phyloP scores from a whole-genome alignment of 2,329 filamentous ascomycete genomes.

The Scedosporium aurantiacum region DNA sequence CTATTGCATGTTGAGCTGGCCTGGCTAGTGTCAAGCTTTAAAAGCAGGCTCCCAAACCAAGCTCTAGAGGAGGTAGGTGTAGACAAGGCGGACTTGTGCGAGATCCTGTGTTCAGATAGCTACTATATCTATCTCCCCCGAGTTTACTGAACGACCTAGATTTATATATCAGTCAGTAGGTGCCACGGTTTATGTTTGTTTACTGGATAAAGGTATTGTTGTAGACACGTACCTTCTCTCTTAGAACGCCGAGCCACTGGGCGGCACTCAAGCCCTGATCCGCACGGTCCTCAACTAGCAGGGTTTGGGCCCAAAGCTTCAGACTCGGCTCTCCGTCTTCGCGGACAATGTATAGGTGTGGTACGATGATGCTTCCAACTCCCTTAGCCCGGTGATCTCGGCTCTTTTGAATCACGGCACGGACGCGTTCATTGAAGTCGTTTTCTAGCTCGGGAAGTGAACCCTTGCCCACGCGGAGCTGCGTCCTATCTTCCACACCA shows the following conservation, averaged over 20 bases:
- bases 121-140: no score
- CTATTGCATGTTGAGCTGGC: no score
- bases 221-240: conserved; percentile 67
- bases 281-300: conserved; percentile 87
- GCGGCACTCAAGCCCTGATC: conserved; percentile 87
- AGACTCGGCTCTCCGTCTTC: conserved; percentile 94
- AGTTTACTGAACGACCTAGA: conserved; percentile 8
- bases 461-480: conserved; percentile 85
- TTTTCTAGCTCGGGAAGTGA: conserved; percentile 79
- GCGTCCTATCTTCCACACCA: conserved; percentile 69
- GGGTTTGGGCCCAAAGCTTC: conserved; percentile 92
- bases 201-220: no score
- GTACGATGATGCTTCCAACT: conserved; percentile 85
- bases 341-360: conserved; percentile 84
- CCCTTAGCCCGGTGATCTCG: conserved; percentile 76
- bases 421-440: conserved; percentile 91
- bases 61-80: no score
- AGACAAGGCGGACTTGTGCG: no score
- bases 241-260: conserved; percentile 83
- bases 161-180: background rate
- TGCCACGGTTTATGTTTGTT: no score
- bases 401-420: conserved; percentile 85
- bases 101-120: no score
- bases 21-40: no score
- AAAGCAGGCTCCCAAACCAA: no score